Conservation (phyloP, 805 yeast species). For the Wickerhamiella dianesei region DNA sequence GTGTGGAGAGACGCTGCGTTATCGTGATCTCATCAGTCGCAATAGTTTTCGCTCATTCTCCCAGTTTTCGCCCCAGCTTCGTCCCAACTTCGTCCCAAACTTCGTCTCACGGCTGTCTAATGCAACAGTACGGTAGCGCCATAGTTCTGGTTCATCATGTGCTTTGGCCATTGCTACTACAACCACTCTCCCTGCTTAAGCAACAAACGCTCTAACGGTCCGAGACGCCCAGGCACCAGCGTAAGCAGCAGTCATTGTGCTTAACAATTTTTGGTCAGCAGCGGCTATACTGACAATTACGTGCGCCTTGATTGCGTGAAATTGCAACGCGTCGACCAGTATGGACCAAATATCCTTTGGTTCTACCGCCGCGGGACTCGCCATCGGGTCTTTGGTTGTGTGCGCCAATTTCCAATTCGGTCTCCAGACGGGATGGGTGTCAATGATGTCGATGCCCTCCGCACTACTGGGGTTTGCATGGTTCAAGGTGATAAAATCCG, state of each 20-base stretch:
- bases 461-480: conserved; percentile 77
- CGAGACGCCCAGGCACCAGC: not conserved
- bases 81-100: too few species aligned
- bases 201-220: not conserved
- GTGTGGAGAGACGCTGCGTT: too few species aligned
- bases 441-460: conserved; percentile 96
- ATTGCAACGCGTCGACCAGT: not conserved
- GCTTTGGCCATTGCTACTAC: too few species aligned
- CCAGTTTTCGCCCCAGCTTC: too few species aligned
- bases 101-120: too few species aligned
- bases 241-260: not conserved
- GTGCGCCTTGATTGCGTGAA: not conserved
- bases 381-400: conserved; percentile 76
- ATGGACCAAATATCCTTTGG: conserved; percentile 40
- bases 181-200: too few species aligned
- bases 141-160: too few species aligned
- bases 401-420: conserved; percentile 93
- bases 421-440: conserved; percentile 96
- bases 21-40: too few species aligned
- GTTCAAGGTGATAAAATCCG: conserved; percentile 42
- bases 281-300: not conserved
- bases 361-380: conserved; percentile 60
- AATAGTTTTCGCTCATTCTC: too few species aligned
- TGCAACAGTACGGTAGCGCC: too few species aligned
- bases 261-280: not conserved